These are phyloP conservation scores for Picochlorum costavermella DNA, from an alignment of 139 green algal species.

Conservation along the genomic window DNA sequence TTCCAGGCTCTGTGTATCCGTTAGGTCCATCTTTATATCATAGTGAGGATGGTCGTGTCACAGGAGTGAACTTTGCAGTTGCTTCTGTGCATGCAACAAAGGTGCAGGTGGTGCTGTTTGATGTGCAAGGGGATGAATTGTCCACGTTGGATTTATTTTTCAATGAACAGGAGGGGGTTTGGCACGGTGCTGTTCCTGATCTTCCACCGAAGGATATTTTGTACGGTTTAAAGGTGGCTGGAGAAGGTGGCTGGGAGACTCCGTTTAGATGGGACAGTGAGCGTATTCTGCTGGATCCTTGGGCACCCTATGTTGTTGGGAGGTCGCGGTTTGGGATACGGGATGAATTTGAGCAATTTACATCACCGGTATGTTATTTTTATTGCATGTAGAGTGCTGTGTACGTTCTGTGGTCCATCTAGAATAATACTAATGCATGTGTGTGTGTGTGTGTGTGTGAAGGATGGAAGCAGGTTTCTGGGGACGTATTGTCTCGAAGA, in stretches of 20 bases:
- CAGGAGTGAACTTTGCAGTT: slow-evolving; percentile 75
- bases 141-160: not conserved
- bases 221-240: slow-evolving; percentile 64
- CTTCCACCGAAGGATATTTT: slow-evolving; percentile 54
- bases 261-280: slow-evolving; percentile 59
- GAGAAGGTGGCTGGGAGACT: slow-evolving; percentile 70
- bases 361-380: slow-evolving; percentile 6
- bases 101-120: not conserved
- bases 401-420: not conserved
- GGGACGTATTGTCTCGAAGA: slow-evolving; percentile 76
- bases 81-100: slow-evolving; percentile 43
- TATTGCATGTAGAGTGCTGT: not conserved
- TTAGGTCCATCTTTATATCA: slow-evolving; percentile 54
- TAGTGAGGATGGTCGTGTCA: not conserved
- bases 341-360: slow-evolving; percentile 71
- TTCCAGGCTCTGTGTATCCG: slow-evolving; percentile 31
- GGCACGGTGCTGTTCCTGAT: slow-evolving; percentile 58
- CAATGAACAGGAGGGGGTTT: slow-evolving; percentile 28
- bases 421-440: too few species aligned
- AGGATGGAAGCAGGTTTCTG: slow-evolving; percentile 60
- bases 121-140: not conserved
- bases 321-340: slow-evolving; percentile 57
- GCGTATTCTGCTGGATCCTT: slow-evolving; percentile 74
- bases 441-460: not conserved
- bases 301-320: slow-evolving; percentile 64